phyloP scores from a whole-genome alignment of 495 filamentous ascomycete species.

The Penicillium lividum region DNA sequence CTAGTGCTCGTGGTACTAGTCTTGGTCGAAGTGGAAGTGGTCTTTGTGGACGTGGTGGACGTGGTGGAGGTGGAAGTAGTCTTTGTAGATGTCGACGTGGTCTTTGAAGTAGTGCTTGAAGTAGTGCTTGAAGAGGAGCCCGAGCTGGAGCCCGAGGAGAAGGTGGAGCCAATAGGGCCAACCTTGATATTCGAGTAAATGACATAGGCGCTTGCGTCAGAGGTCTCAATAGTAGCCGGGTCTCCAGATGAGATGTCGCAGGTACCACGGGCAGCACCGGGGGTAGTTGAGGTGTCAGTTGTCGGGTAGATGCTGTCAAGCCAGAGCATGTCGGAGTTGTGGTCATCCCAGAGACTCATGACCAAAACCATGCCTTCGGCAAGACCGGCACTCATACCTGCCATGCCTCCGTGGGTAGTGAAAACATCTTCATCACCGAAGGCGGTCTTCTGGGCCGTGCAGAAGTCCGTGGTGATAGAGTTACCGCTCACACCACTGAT shows the following conservation, averaged over 20 bases:
- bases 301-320: constrained; percentile 75
- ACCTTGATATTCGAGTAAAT: constrained; percentile 70
- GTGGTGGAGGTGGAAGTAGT: constrained; percentile 15
- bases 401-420: constrained; percentile 59
- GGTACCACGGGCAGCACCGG: constrained; percentile 69
- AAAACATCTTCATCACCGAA: constrained; percentile 65
- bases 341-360: constrained; percentile 79
- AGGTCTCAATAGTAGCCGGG: constrained; percentile 60
- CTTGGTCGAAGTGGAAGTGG: constrained; percentile 11
- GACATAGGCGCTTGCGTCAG: constrained; percentile 55
- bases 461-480: constrained; percentile 62
- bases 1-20: constrained; percentile 17
- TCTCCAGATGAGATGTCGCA: constrained; percentile 64
- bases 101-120: constrained; percentile 18
- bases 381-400: constrained; percentile 57
- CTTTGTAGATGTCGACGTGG: constrained; percentile 10
- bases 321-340: constrained; percentile 79
- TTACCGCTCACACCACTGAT: constrained; percentile 54
- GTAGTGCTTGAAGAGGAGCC: constrained; percentile 9
- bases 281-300: constrained; percentile 50
- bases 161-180: constrained; percentile 66
- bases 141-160: constrained; percentile 2
- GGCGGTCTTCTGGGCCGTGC: constrained; percentile 56
- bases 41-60: neutral
- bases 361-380: constrained; percentile 69